These are phyloP conservation scores for Claviceps paspali DNA, from an alignment of 2,329 filamentous ascomycete genomes.

Conservation along the genomic window DNA sequence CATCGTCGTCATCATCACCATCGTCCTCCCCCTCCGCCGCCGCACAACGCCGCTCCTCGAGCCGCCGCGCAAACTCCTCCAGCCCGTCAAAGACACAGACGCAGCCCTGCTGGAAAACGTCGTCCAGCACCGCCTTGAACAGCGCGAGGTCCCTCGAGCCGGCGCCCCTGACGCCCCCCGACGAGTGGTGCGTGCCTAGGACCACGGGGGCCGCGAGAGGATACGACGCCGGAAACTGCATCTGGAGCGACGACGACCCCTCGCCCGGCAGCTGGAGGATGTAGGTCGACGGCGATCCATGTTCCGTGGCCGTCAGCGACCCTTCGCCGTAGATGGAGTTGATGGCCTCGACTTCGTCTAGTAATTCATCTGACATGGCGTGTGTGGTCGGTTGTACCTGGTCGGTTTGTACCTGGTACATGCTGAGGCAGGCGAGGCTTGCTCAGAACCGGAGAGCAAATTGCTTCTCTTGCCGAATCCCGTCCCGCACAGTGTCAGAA, in stretches of 20 bases:
- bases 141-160: conserved; percentile 56
- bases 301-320: conserved; percentile 35
- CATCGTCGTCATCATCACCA: conserved; percentile 7
- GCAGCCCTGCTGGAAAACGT: conserved; percentile 55
- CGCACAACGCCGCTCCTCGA: too few species aligned
- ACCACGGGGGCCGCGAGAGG: conserved; percentile 59
- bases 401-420: too few species aligned
- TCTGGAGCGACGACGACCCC: conserved; percentile 34
- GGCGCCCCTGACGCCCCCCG: conserved; percentile 56
- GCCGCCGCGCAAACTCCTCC: conserved; percentile 49
- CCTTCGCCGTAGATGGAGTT: conserved; percentile 68
- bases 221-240: conserved; percentile 60
- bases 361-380: conserved; percentile 42
- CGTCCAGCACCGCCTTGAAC: conserved; percentile 49
- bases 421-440: too few species aligned
- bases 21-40: conserved; percentile 16
- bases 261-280: conserved; percentile 53
- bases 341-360: conserved; percentile 64
- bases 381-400: too few species aligned
- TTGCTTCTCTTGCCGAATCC: background rate
- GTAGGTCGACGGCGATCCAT: conserved; percentile 26
- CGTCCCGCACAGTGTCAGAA: background rate
- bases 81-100: conserved; percentile 89
- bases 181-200: conserved; percentile 66
- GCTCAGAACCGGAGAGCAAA: too few species aligned